These are phyloP conservation scores for Sanghuangporus sanghuang DNA, from an alignment of 1,284 basidiomycete genomes.

Conservation along the genomic window DNA sequence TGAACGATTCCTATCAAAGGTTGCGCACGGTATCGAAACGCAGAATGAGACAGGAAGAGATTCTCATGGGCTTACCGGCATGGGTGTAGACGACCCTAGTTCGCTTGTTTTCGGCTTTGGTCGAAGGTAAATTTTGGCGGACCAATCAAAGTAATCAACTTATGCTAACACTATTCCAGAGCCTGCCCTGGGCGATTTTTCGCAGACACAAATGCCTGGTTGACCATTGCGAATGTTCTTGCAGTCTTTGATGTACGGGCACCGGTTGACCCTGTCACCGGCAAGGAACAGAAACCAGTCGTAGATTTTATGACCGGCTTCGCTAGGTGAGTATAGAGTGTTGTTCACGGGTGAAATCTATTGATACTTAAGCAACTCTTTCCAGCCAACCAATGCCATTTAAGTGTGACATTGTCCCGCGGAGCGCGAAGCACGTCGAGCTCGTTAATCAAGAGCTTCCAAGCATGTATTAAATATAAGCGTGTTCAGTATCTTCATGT, in stretches of 20 bases:
- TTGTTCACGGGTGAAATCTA: neutral
- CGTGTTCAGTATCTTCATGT: too few species aligned
- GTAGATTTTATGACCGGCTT: slow-evolving; percentile 9
- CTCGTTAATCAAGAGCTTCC: neutral
- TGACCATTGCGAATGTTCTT: slow-evolving; percentile 21
- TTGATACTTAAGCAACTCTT: neutral
- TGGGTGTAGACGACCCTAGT: slow-evolving; percentile 4
- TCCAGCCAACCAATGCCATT: slow-evolving; percentile 10
- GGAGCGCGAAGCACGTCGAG: slow-evolving; percentile 2
- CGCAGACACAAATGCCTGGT: slow-evolving; percentile 18
- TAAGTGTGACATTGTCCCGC: slow-evolving; percentile 1
- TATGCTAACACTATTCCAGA: slow-evolving; percentile 1
- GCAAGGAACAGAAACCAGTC: neutral
- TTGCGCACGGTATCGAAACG: neutral
- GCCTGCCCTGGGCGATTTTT: slow-evolving; percentile 22
- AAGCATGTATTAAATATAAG: neutral
- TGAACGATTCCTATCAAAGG: slow-evolving; percentile 13
- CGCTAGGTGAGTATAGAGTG: neutral
- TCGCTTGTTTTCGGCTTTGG: slow-evolving; percentile 16
- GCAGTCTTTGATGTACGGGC: slow-evolving; percentile 21
- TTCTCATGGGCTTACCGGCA: neutral
- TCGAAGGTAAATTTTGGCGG: neutral
- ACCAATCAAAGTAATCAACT: neutral
- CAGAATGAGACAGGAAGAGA: neutral
- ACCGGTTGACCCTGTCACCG: neutral